phyloP scores from a whole-genome alignment of 2,329 filamentous ascomycete species.

The Lasiodiplodia hormozganensis region DNA sequence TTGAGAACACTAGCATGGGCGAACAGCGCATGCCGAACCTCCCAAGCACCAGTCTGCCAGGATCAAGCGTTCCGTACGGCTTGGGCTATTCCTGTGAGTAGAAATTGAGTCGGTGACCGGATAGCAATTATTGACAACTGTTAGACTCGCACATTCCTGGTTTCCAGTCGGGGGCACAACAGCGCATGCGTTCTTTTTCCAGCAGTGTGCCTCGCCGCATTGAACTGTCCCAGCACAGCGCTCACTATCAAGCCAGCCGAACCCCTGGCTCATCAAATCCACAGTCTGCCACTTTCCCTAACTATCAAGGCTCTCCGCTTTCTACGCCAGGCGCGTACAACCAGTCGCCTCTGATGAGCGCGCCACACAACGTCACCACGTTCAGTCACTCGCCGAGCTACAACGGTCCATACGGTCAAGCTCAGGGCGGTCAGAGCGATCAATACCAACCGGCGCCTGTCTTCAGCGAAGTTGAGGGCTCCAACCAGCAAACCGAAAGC shows the following conservation, averaged over 20 bases:
- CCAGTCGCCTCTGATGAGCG: constrained; percentile 38
- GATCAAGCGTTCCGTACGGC: constrained; percentile 46
- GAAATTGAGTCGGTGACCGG: neutral
- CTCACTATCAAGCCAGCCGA: constrained; percentile 42
- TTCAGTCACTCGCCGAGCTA: constrained; percentile 46
- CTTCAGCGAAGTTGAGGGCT: constrained; percentile 45
- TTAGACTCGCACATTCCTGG: constrained; percentile 48
- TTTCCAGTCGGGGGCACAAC: constrained; percentile 46
- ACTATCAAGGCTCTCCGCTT: constrained; percentile 49
- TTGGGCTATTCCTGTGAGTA: constrained; percentile 47
- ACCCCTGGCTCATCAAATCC: constrained; percentile 39
- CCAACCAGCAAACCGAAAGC: constrained; percentile 41
- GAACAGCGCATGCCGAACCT: constrained; percentile 21
- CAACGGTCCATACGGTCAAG: constrained; percentile 35
- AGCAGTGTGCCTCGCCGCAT: constrained; percentile 48
- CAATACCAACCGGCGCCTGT: constrained; percentile 45
- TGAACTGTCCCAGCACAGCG: constrained; percentile 43
- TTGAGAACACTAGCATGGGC: constrained; percentile 3
- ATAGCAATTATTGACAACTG: neutral
- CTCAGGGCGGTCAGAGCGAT: constrained; percentile 39
- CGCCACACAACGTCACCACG: constrained; percentile 49
- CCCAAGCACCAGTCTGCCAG: constrained; percentile 33
- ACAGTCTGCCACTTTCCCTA: constrained; percentile 49
- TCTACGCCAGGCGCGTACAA: constrained; percentile 45
- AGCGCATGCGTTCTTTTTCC: constrained; percentile 50